A percentile compares a stretch with the other conserved stretches of the same genome.
These are phyloP conservation scores for Nakazawaea ishiwadae DNA, from an alignment of 805 yeast species.

Conservation along the genomic window DNA sequence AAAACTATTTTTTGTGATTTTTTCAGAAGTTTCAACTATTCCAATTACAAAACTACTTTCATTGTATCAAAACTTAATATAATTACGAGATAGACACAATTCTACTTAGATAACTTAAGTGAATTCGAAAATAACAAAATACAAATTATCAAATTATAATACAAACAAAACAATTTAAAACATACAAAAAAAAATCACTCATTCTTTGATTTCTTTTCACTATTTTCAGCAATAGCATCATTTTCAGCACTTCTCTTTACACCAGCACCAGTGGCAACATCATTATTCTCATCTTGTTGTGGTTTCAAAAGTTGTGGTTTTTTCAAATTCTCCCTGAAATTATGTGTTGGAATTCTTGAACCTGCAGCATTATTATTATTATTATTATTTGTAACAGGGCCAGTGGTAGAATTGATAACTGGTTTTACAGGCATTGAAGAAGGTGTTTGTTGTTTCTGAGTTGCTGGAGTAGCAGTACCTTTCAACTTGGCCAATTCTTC, in stretches of 20 bases:
- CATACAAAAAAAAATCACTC: not conserved
- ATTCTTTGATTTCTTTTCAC: constrained; percentile 8
- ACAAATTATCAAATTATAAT: not conserved
- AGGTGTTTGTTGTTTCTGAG: constrained; percentile 3
- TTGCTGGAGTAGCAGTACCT: constrained; percentile 8
- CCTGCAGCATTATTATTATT: not conserved
- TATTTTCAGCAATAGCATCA: not conserved
- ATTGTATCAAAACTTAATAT: no score
- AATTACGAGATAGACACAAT: no score
- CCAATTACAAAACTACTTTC: no score
- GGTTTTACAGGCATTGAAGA: no score
- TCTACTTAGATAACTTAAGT: no score
- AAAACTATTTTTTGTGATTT: no score
- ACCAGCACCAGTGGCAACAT: no score
- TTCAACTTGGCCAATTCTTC: constrained; percentile 24
- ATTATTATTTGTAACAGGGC: no score
- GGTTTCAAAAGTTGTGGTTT: constrained; percentile 11
- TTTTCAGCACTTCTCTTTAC: constrained; percentile 1
- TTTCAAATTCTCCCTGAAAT: constrained; percentile 6
- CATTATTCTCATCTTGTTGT: constrained; percentile 4
- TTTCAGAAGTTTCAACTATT: no score
- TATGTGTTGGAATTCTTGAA: constrained; percentile 8
- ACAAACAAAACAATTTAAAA: not conserved
- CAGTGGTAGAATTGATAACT: no score
- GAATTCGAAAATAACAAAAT: not conserved